Evolutionary conservation across 1,139 yeast genomes (phyloP).

Genomic region (Blastobotrys illinoisensis): DNA sequence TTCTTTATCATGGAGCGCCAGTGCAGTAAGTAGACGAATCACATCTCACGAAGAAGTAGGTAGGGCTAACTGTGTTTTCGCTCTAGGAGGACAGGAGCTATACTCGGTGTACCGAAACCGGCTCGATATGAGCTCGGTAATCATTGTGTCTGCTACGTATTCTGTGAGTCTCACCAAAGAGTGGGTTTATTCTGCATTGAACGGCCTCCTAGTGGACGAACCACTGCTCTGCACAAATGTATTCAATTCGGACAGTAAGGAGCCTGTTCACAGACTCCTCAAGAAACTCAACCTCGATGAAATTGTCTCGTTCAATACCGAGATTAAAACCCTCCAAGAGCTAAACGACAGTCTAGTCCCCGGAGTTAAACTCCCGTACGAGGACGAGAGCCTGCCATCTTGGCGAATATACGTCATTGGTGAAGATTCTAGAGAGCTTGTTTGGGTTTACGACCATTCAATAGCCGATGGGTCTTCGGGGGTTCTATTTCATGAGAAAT

Average conservation of each 20-base stretch:
- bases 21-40: background rate
- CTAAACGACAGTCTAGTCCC: conserved; percentile 8
- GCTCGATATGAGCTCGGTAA: conserved; percentile 9
- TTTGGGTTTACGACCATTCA: conserved; percentile 21
- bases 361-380: conserved; percentile 9
- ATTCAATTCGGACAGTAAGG: conserved; percentile 3
- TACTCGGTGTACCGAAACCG: conserved; percentile 8
- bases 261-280: conserved; percentile 5
- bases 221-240: conserved; percentile 9
- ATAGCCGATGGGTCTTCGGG: conserved; percentile 23
- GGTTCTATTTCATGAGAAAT: conserved; percentile 17
- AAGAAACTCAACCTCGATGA: conserved; percentile 6
- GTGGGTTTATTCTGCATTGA: conserved; percentile 5
- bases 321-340: conserved; percentile 2
- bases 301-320: conserved; percentile 2
- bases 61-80: background rate
- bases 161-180: background rate
- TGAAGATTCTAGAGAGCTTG: conserved; percentile 9
- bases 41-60: too few relatives aligned
- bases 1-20: background rate
- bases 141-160: conserved; percentile 8
- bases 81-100: conserved; percentile 4
- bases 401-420: conserved; percentile 20
- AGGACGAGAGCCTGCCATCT: conserved; percentile 14
- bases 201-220: conserved; percentile 4